Conservation (phyloP, 805 yeast genomes). For the Kodamaea kaohsiungensis region DNA sequence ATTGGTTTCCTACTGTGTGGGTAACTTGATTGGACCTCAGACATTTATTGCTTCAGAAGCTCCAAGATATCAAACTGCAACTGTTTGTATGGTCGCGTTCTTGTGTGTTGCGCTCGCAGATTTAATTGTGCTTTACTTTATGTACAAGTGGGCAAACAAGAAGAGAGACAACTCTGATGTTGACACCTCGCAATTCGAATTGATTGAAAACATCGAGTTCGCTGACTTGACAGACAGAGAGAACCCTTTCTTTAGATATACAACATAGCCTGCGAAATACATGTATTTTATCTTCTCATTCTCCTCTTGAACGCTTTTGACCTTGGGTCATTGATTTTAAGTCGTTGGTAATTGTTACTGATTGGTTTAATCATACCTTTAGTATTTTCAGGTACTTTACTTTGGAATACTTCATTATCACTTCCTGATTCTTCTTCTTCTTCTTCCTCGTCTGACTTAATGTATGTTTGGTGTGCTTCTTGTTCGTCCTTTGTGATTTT, state of each 20-base stretch:
- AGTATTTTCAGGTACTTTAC: slow-evolving; percentile 18
- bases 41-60: slow-evolving; percentile 46
- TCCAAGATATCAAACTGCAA: slow-evolving; percentile 44
- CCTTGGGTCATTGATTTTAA: slow-evolving; percentile 51
- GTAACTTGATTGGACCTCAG: slow-evolving; percentile 59
- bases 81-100: slow-evolving; percentile 40
- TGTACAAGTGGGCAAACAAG: slow-evolving; percentile 38
- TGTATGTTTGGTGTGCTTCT: slow-evolving; percentile 22
- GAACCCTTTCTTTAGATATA: slow-evolving; percentile 54
- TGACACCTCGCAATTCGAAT: slow-evolving; percentile 22
- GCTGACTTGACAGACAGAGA: slow-evolving; percentile 56
- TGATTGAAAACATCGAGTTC: slow-evolving; percentile 44
- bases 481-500: slow-evolving; percentile 33
- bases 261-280: background rate
- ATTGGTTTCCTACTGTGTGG: slow-evolving; percentile 52
- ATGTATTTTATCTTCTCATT: slow-evolving; percentile 10
- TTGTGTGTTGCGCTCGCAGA: slow-evolving; percentile 24
- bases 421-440: slow-evolving; percentile 16
- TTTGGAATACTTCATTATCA: slow-evolving; percentile 22
- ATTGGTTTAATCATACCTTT: slow-evolving; percentile 28
- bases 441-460: slow-evolving; percentile 17
- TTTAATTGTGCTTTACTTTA: slow-evolving; percentile 24
- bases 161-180: slow-evolving; percentile 30
- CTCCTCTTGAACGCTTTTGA: slow-evolving; percentile 44
- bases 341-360: slow-evolving; percentile 52